Base-by-base conservation (phyloP, 257 asterid genomes). In the Jacaranda copaia region DNA sequence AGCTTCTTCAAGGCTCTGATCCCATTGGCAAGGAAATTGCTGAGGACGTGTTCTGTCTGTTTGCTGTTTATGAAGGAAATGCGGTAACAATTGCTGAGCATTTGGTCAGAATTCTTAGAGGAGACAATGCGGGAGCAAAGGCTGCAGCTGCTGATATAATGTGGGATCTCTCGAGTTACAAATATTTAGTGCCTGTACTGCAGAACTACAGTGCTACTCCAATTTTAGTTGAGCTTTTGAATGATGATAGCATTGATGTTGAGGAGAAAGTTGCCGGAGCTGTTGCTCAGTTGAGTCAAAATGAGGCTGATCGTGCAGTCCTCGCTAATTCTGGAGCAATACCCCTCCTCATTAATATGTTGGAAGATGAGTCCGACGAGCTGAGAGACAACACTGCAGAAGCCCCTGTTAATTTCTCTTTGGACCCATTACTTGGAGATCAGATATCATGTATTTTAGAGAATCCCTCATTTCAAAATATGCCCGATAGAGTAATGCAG, bases 61-160 rank as follows among this genome's bases (percentile, higher is more conserved):
- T 88, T 65, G 85, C 94, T 20, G 79, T 89, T 56, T 60, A 61
- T 12, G 92, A 87, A 79, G 92, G 81, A 61, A 85, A 86, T 65
- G 93, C 89, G 3, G 61, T 79, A 5, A 48, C 42, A 72, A 90
- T 90, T 58, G 71, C 78, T 3, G 80, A 84, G 65, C 87, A 88
- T 69, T 72, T 90, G 86, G 84, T 79, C 19, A 63, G 84, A 58
- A 84, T 87, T 64, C 89, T 88, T 10, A 70, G 82, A 77, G 91
- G 80, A 68, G 81, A 51, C 35, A 38, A 74, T 25, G 53, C 7
- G 0, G 88, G 79, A 79, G 89, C 93, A 61, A 88, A 86, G 76
- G 89, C 89, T 68, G 85, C 86, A 0, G 93, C 91, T 53, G 90
- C 85, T 32, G 93, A 87, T 69, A 85, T 88, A 53, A 63, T 88